A percentile compares a stretch with the other conserved stretches of the same genome.
These are phyloP conservation scores for Knoxdaviesia proteae DNA, from an alignment of 2,329 filamentous ascomycete genomes.

Conservation along the genomic window DNA sequence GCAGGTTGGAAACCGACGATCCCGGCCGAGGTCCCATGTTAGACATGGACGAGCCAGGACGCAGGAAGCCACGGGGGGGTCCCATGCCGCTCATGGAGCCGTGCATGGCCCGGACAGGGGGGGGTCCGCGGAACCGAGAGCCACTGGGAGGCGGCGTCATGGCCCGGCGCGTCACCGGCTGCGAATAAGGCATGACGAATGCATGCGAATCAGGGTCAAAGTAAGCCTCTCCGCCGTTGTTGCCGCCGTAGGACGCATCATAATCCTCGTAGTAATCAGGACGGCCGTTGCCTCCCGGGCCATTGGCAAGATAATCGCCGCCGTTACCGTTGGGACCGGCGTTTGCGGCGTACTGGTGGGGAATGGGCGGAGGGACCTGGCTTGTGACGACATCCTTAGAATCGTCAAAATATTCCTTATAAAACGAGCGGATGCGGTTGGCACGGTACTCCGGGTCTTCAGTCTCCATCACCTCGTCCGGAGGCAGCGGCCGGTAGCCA, in stretches of 20 bases:
- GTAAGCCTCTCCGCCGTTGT: slow-evolving; percentile 50
- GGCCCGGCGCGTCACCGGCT: slow-evolving; percentile 69
- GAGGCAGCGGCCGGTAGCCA: slow-evolving; percentile 67
- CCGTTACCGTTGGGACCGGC: slow-evolving; percentile 9
- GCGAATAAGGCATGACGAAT: slow-evolving; percentile 65
- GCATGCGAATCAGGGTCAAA: slow-evolving; percentile 47
- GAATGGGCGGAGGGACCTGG: slow-evolving; percentile 19
- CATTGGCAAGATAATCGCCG: slow-evolving; percentile 4
- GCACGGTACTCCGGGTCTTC: slow-evolving; percentile 89
- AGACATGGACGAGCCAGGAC: slow-evolving; percentile 2
- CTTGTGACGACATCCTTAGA: slow-evolving; percentile 23
- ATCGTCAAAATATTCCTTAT: slow-evolving; percentile 98
- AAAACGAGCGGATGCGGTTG: slow-evolving; percentile 94
- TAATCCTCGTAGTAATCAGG: slow-evolving; percentile 54
- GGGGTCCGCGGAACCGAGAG: slow-evolving; percentile 20
- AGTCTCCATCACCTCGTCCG: slow-evolving; percentile 53
- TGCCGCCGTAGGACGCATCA: slow-evolving; percentile 46
- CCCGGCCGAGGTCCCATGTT: slow-evolving; percentile 9
- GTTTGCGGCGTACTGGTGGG: slow-evolving; percentile 7
- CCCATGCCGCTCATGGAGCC: slow-evolving; percentile 29
- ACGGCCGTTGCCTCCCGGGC: slow-evolving; percentile 5
- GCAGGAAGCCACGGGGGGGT: slow-evolving; percentile 17
- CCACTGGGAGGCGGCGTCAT: slow-evolving; percentile 78
- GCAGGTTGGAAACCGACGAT: slow-evolving; percentile 14
- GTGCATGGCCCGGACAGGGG: slow-evolving; percentile 19